Percentiles rank a stretch among this genome's conserved stretches.
Conservation (phyloP, 257 asterid species). For the Striga asiatica region DNA sequence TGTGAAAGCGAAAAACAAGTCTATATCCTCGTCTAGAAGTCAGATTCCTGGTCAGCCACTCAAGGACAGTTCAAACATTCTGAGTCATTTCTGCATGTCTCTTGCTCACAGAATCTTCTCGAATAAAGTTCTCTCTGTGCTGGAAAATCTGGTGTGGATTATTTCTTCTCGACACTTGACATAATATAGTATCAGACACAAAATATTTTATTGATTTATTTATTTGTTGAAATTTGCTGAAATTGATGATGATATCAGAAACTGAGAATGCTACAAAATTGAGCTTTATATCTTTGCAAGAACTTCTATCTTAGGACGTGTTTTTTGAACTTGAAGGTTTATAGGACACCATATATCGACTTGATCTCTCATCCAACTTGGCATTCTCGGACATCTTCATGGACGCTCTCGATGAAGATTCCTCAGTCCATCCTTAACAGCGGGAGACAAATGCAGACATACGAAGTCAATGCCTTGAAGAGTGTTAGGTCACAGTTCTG, state of each 20-base stretch:
- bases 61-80: conserved; percentile 59
- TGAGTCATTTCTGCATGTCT: conserved; percentile 82
- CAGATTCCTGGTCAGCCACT: conserved; percentile 43
- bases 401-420: conserved; percentile 77
- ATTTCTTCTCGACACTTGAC: conserved; percentile 9
- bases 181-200: neutral
- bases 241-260: neutral
- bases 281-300: neutral
- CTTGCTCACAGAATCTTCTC: conserved; percentile 95
- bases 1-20: conserved; percentile 60
- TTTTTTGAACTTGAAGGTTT: conserved; percentile 45
- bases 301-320: conserved; percentile 9
- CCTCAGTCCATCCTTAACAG: conserved; percentile 72
- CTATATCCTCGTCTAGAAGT: conserved; percentile 32
- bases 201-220: neutral
- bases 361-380: conserved; percentile 83
- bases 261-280: neutral
- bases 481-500: conserved; percentile 55
- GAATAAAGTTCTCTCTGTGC: conserved; percentile 58
- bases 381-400: conserved; percentile 89
- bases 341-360: conserved; percentile 60
- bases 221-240: neutral
- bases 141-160: conserved; percentile 74
- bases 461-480: conserved; percentile 28
- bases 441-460: conserved; percentile 37